Evolutionary conservation across 495 filamentous ascomycete genomes (phyloP).

Genomic region (Tuber umbilicatum): DNA sequence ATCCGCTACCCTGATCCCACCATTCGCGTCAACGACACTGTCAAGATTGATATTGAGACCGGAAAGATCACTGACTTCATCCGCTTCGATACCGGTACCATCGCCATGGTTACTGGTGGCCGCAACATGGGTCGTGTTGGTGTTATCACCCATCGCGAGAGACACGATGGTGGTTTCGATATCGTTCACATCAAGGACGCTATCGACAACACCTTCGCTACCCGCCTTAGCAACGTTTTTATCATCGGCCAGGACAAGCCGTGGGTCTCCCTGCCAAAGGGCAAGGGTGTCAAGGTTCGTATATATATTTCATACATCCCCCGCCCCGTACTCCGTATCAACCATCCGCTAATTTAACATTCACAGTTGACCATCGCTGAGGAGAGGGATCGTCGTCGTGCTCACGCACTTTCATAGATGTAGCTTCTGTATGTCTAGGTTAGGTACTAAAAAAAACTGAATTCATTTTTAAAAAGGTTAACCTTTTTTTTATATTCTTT

Average conservation of each 20-base stretch:
- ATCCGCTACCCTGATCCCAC: conserved; percentile 97
- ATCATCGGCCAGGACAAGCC: conserved; percentile 96
- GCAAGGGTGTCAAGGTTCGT: conserved; percentile 93
- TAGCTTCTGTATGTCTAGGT: neutral
- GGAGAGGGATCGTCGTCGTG: conserved; percentile 93
- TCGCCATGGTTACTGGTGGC: conserved; percentile 96
- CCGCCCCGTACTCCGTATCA: neutral
- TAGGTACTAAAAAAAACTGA: neutral
- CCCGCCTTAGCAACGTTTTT: conserved; percentile 97
- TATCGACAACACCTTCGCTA: conserved; percentile 98
- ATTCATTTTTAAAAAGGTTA: neutral
- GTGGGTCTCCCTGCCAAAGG: conserved; percentile 98
- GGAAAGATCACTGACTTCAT: conserved; percentile 97
- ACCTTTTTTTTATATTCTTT: neutral
- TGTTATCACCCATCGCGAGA: conserved; percentile 99
- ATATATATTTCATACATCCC: conserved; percentile 12
- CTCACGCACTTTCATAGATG: conserved; percentile 41
- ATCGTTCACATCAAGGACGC: conserved; percentile 99
- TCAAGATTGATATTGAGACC: conserved; percentile 94
- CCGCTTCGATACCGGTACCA: conserved; percentile 93
- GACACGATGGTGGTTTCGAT: conserved; percentile 99
- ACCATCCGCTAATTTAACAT: conserved; percentile 23
- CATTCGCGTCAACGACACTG: conserved; percentile 99
- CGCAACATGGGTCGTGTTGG: conserved; percentile 99
- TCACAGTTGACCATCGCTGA: conserved; percentile 82